Evolutionary conservation across 441 rosid species (phyloP).

Genomic region (Theobroma grandiflorum): DNA sequence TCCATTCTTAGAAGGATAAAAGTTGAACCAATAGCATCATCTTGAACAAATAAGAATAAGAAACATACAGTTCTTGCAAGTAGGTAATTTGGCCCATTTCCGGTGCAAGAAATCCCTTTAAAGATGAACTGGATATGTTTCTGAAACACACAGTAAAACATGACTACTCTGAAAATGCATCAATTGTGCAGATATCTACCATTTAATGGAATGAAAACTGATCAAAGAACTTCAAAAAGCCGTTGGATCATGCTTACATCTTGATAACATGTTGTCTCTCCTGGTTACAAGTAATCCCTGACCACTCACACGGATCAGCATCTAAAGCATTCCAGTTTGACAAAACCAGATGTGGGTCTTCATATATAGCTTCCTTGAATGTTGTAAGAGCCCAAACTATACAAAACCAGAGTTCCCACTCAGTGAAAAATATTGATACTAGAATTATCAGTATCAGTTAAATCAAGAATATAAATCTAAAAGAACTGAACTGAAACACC

Average conservation of each 20-base stretch:
- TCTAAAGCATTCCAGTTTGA: constrained; percentile 83
- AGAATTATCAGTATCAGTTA: constrained; percentile 25
- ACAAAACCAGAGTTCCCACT: constrained; percentile 31
- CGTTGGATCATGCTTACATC: constrained; percentile 62
- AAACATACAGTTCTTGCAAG: constrained; percentile 80
- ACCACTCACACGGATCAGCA: constrained; percentile 91
- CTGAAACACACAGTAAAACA: constrained; percentile 49
- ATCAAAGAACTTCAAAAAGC: background rate
- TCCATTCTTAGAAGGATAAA: background rate
- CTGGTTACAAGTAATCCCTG: constrained; percentile 64
- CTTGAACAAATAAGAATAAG: background rate
- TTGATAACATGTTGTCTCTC: constrained; percentile 73
- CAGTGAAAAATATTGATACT: constrained; percentile 25
- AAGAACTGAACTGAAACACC: background rate
- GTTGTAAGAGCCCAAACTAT: constrained; percentile 72
- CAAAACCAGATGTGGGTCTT: constrained; percentile 77
- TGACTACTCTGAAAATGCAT: constrained; percentile 25
- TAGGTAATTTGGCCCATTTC: constrained; percentile 74
- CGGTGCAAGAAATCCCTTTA: constrained; percentile 90
- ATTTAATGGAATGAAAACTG: constrained; percentile 9
- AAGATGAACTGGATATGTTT: constrained; percentile 70
- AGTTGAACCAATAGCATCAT: background rate
- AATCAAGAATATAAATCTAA: constrained; percentile 11
- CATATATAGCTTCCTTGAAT: constrained; percentile 89
- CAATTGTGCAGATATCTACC: background rate